Evolutionary conservation across 2,329 filamentous ascomycete species (phyloP), one percentile per base, ranked within the genome.

Genomic region (Xylaria sp.): DNA sequence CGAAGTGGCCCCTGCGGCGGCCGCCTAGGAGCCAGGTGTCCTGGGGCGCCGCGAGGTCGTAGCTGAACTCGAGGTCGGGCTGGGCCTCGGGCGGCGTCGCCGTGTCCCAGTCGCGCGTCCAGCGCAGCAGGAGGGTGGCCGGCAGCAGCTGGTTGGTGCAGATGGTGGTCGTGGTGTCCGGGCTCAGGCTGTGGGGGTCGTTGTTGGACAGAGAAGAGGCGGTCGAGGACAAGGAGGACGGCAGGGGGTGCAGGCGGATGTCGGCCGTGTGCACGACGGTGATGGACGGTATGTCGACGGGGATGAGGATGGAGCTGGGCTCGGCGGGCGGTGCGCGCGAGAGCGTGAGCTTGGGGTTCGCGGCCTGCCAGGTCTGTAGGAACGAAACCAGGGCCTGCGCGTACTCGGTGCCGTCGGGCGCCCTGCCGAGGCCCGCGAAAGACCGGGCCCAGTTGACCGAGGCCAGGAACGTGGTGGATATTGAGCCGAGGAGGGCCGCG

Each of bases 11-110:
- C 60, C 90, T 89, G 44, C 90, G 82, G 40, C 88, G 85, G 0
- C 92, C 93, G 19, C 91, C 92, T 2, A 97, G 76, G 1, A 97
- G 82, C 93, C 93, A 97, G 0, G 84, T 80, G 38, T 93, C 91
- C 1, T 82, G 75, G 16, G 86, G 84, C 1, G 88, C 87, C 13
- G 85, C 84, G 19, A 97, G 79, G 62, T 96, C 92, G 71, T 94
- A 95, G 61, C 87, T 85, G 66, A 96, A 96, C 58, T 92, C 86
- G 1, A 92, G 76, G 19, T 84, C 78, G 0, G 59, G 48, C 37
- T 67, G 68, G 16, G 65, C 48, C 3, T 68, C 60, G 8, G 67
- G 57, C 1, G 70, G 53, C 13, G 72, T 69, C 0, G 72, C 69
- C 0, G 79, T 83, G 60, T 87, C 81, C 85, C 85, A 88, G 1